Evolutionary conservation across 1,284 basidiomycete species (phyloP), one percentile per base, ranked within the genome.

Genomic region (Ceratobasidium sp.): DNA sequence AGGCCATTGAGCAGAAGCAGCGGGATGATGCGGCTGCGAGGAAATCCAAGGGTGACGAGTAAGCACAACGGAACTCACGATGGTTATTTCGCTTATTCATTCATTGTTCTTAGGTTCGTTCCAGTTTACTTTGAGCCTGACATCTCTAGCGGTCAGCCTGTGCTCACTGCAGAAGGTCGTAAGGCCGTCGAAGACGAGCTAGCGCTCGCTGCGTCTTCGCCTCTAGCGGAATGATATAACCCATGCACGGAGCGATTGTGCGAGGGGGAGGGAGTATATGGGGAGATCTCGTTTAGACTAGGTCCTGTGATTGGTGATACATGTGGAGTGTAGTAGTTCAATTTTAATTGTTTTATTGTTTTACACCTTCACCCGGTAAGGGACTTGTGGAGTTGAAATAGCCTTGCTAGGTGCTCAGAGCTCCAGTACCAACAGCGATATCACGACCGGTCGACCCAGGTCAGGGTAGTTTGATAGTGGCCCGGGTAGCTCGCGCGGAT

Each of bases 1-100:
- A 95, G 74, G 83, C 82, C 4, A 96, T 98, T 73, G 96, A 98
- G 84, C 96, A 98, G 87, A 88, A 83, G 80, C 96, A 98, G 86
- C 86, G 96, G 73, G 95, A 97, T 78, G 88, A 90, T 56, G 93
- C 95, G 8, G 91, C 91, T 15, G 91, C 95, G 82, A 86, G 94
- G 82, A 96, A 95, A 85, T 88, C 86, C 80, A 91, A 89, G 75
- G 93, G 91, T 22, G 83, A 88, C 60, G 86, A 88, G 94, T 97
- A 81, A 86, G 94, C 92, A 17, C 50, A 63, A n/a, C n/a, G 6
- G 11, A 5, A 41, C 11, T 41, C 36, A 41, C 11, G 36, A 24
- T 44, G 14, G 11, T 41, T 9, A 45, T 62, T 3, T 15, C 41
- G 36, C 5, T n/a, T 11, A 6, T 17, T 11, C 2, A 14, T n/a